These are phyloP conservation scores for Ploettnerulaceae sp. DNA, from an alignment of 2,329 filamentous ascomycete genomes.

Conservation along the genomic window DNA sequence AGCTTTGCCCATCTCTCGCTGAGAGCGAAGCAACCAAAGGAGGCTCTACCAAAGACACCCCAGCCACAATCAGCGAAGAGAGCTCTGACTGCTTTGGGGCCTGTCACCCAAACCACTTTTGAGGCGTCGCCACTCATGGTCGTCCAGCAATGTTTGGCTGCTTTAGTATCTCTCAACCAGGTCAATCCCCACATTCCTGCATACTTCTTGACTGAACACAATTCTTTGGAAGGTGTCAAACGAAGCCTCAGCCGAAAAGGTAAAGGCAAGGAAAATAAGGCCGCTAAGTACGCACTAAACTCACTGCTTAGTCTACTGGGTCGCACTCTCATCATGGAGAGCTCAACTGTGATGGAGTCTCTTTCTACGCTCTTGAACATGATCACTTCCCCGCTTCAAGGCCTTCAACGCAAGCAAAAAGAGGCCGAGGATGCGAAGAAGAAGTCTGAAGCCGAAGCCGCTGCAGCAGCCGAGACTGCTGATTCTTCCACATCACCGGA, in stretches of 20 bases:
- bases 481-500: slow-evolving; percentile 26
- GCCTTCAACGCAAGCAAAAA: slow-evolving; percentile 76
- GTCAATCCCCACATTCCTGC: slow-evolving; percentile 83
- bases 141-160: slow-evolving; percentile 88
- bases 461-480: slow-evolving; percentile 19
- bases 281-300: slow-evolving; percentile 86
- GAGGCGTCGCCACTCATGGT: slow-evolving; percentile 93
- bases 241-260: slow-evolving; percentile 74
- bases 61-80: slow-evolving; percentile 74
- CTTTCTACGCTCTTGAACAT: slow-evolving; percentile 81
- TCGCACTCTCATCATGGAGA: slow-evolving; percentile 94
- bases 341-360: slow-evolving; percentile 92
- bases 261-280: slow-evolving; percentile 79
- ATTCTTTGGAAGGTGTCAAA: slow-evolving; percentile 73
- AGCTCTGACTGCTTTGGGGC: slow-evolving; percentile 56
- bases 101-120: slow-evolving; percentile 56
- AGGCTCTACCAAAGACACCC: slow-evolving; percentile 65
- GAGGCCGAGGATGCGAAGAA: slow-evolving; percentile 56
- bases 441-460: slow-evolving; percentile 24
- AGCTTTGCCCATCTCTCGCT: slow-evolving; percentile 92
- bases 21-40: slow-evolving; percentile 76
- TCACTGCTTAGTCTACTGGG: slow-evolving; percentile 83
- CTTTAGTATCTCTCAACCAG: slow-evolving; percentile 76
- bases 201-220: slow-evolving; percentile 93
- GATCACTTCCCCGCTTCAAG: slow-evolving; percentile 80